Percentiles rank a stretch among this genome's conserved stretches.
These are phyloP conservation scores for Boletus sp. DNA, from an alignment of 1,284 basidiomycete species.

Conservation along the genomic window DNA sequence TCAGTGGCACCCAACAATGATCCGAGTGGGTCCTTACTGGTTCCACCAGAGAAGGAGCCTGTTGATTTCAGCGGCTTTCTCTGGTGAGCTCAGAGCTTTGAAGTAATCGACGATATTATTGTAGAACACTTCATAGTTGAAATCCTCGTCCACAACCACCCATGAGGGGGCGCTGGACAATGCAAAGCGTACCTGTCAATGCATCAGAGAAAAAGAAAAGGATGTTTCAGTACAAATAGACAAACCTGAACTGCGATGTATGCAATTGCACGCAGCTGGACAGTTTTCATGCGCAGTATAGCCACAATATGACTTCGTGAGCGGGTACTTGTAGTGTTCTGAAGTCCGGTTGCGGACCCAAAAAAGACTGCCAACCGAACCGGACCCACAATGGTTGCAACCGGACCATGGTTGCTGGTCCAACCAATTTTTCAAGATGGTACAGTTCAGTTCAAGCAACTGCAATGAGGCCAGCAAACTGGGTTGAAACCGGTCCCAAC, in stretches of 20 bases:
- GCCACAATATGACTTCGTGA: background rate
- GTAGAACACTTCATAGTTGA: constrained; percentile 1
- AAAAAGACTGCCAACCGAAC: too few relatives aligned
- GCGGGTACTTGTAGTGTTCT: background rate
- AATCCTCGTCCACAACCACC: background rate
- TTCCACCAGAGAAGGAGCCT: constrained; percentile 1
- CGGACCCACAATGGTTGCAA: too few relatives aligned
- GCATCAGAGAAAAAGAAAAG: too few relatives aligned
- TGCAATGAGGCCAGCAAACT: too few relatives aligned
- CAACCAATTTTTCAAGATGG: too few relatives aligned
- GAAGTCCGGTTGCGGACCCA: too few relatives aligned
- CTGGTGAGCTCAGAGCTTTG: background rate
- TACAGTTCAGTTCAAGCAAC: too few relatives aligned
- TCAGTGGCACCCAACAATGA: too few relatives aligned
- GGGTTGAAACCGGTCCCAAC: too few relatives aligned
- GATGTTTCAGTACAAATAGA: background rate
- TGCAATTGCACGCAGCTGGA: background rate
- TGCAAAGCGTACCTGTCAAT: background rate
- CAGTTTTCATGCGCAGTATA: background rate
- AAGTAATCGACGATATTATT: background rate
- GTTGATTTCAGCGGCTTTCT: background rate
- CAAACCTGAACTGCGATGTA: background rate
- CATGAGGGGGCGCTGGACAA: background rate
- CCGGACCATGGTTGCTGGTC: too few relatives aligned
- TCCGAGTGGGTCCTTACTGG: too few relatives aligned